These are phyloP conservation scores for Lipomyces yamadae DNA, from an alignment of 805 yeast genomes.

Conservation along the genomic window DNA sequence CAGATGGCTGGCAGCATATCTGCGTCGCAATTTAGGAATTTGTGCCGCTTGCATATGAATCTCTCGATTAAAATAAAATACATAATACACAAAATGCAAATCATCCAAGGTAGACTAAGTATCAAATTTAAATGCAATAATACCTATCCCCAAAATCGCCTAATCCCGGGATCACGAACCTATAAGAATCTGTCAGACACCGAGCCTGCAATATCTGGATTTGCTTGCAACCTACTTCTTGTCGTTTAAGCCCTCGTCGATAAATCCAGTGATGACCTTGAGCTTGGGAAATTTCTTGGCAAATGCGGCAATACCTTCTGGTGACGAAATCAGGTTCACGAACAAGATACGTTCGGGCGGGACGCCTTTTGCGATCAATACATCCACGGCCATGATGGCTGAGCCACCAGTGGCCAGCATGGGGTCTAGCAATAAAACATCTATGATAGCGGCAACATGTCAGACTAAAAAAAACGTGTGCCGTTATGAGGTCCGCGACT, in stretches of 20 bases:
- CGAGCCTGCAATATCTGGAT: too few species aligned
- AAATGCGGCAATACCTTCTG: slow-evolving; percentile 87
- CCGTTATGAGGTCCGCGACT: slow-evolving; percentile 9
- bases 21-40: too few species aligned
- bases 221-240: slow-evolving; percentile 54
- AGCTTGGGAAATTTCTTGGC: slow-evolving; percentile 79
- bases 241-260: slow-evolving; percentile 86
- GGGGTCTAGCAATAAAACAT: slow-evolving; percentile 91
- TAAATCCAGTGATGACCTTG: slow-evolving; percentile 89
- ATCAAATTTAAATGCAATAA: slow-evolving; percentile 69
- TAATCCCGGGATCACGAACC: slow-evolving; percentile 82
- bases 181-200: slow-evolving; percentile 6
- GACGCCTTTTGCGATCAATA: slow-evolving; percentile 83
- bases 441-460: slow-evolving; percentile 2
- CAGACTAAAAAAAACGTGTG: background rate
- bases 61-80: background rate
- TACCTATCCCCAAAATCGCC: slow-evolving; percentile 99
- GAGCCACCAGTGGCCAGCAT: slow-evolving; percentile 99
- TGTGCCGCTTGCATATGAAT: too few species aligned
- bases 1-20: too few species aligned
- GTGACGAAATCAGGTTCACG: slow-evolving; percentile 88
- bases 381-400: slow-evolving; percentile 96
- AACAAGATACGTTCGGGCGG: slow-evolving; percentile 85
- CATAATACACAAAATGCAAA: background rate
- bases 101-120: background rate